These are phyloP conservation scores for Asclepias syriaca DNA, from an alignment of 257 asterid species.

Conservation along the genomic window DNA sequence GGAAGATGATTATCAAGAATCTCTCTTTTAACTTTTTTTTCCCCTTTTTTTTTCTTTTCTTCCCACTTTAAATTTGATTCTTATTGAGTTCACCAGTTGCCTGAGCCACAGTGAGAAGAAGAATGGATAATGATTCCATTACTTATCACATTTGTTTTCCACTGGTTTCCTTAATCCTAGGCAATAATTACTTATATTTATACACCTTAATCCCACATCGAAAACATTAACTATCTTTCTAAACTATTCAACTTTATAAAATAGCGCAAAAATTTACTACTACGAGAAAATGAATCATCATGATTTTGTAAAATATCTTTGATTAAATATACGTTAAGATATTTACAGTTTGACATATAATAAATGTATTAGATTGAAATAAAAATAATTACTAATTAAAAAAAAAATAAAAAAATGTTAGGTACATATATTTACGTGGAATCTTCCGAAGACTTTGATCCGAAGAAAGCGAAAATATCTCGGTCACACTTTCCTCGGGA, in stretches of 20 bases:
- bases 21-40: not conserved
- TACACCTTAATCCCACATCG: too few relatives aligned
- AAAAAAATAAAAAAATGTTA: not conserved
- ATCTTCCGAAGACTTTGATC: not conserved
- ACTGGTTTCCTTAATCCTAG: constrained; percentile 9
- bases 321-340: too few relatives aligned
- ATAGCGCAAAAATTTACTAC: too few relatives aligned
- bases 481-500: not conserved
- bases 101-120: not conserved
- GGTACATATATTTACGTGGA: not conserved
- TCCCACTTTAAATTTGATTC: not conserved
- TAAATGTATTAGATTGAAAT: too few relatives aligned
- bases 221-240: too few relatives aligned
- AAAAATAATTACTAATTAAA: too few relatives aligned
- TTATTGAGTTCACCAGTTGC: not conserved
- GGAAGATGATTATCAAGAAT: constrained; percentile 2
- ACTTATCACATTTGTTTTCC: not conserved
- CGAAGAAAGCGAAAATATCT: not conserved
- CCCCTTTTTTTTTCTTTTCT: not conserved
- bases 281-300: not conserved
- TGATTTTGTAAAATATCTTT: too few relatives aligned
- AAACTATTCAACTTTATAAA: too few relatives aligned
- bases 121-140: not conserved
- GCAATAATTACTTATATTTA: not conserved
- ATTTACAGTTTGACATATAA: too few relatives aligned